Conservation (phyloP, 495 filamentous ascomycete genomes). For the Lepidopterella palustris region DNA sequence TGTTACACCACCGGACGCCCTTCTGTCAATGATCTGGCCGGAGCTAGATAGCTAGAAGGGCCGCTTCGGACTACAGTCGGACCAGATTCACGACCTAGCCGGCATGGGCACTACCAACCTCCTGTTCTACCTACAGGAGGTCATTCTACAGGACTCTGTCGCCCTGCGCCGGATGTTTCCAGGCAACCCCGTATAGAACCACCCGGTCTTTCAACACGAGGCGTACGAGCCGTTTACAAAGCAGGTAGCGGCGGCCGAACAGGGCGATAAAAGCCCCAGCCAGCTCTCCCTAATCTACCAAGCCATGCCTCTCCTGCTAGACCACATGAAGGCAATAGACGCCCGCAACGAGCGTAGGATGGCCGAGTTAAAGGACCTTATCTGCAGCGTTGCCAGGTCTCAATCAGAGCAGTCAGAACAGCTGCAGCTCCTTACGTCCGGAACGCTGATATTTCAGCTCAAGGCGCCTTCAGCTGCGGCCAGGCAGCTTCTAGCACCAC, state of each 20-base stretch:
- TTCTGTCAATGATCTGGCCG: no score
- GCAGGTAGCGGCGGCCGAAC: not conserved
- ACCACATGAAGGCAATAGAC: conserved; percentile 4
- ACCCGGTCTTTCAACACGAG: conserved; percentile 11
- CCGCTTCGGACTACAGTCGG: no score
- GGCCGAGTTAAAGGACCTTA: no score
- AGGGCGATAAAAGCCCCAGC: conserved; percentile 1
- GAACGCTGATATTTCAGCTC: not conserved
- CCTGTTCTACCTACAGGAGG: conserved; percentile 16
- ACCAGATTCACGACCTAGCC: no score
- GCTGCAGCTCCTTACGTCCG: conserved; percentile 8
- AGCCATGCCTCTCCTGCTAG: conserved; percentile 5
- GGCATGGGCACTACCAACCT: no score
- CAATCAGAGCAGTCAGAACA: conserved; percentile 5
- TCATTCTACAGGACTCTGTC: conserved; percentile 8
- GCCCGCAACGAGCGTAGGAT: no score
- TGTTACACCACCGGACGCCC: no score
- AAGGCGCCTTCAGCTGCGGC: no score
- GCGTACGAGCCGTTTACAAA: conserved; percentile 5
- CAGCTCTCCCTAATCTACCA: conserved; percentile 5
- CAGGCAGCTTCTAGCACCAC: no score
- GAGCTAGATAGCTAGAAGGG: no score
- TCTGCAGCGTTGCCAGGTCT: no score
- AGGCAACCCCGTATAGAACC: conserved; percentile 9
- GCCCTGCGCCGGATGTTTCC: conserved; percentile 1